Percentiles rank a stretch among this genome's conserved stretches.
Evolutionary conservation across 495 filamentous ascomycete genomes (phyloP).

Genomic region (Trypethelium eluteriae): DNA sequence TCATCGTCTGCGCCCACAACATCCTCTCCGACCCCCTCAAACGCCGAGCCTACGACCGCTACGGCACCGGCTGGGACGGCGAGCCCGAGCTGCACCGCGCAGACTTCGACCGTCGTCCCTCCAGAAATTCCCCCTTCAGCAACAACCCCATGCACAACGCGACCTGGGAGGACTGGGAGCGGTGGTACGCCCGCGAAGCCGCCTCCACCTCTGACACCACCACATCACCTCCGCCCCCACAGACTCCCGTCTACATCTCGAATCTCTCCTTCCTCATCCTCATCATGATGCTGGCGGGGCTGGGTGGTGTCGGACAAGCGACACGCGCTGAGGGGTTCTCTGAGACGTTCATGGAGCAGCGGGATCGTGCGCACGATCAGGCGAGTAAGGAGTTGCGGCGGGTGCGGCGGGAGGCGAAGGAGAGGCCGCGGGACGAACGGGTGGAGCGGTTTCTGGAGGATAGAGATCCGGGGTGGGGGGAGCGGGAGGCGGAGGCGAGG

Average conservation of each 20-base stretch:
- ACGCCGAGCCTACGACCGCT: conserved; percentile 72
- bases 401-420: conserved; percentile 45
- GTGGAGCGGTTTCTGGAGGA: conserved; percentile 66
- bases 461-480: conserved; percentile 42
- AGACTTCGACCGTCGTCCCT: conserved; percentile 33
- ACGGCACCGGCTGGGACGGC: conserved; percentile 70
- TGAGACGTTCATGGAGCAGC: conserved; percentile 50
- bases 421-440: conserved; percentile 50
- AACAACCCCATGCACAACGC: conserved; percentile 63
- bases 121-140: conserved; percentile 25
- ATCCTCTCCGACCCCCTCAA: conserved; percentile 79
- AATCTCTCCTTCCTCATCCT: conserved; percentile 68
- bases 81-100: conserved; percentile 33
- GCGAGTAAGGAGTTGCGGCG: conserved; percentile 54
- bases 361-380: conserved; percentile 53
- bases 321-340: conserved; percentile 55
- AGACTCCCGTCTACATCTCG: conserved; percentile 58
- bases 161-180: conserved; percentile 99
- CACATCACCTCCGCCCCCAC: conserved; percentile 30
- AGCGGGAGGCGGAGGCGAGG: conserved; percentile 28
- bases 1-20: conserved; percentile 77
- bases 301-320: conserved; percentile 62
- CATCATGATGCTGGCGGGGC: conserved; percentile 54
- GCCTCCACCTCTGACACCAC: conserved; percentile 29
- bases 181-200: conserved; percentile 57